Conservation (phyloP, 768 basidiomycete species). For the Leccinellum albellum region DNA sequence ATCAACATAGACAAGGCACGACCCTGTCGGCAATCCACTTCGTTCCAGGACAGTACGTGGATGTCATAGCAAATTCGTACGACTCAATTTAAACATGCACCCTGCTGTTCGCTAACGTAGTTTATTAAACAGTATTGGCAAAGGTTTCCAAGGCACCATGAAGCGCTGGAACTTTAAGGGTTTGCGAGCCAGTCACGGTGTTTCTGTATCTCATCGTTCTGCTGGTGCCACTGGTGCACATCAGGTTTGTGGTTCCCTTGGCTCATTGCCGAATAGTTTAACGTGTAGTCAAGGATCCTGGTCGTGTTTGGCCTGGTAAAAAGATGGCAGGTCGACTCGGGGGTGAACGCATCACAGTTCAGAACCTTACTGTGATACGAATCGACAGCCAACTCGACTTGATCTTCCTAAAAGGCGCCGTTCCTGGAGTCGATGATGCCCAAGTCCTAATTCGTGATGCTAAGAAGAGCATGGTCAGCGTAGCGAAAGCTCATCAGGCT, state of each 20-base stretch:
- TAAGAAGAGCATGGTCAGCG: constrained; percentile 75
- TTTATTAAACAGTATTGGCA: constrained; percentile 70
- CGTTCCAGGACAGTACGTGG: constrained; percentile 95
- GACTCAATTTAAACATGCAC: constrained; percentile 23
- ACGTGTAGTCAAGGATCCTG: constrained; percentile 69
- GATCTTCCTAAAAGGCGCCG: constrained; percentile 85
- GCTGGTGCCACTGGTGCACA: constrained; percentile 93
- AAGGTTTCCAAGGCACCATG: constrained; percentile 97
- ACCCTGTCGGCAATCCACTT: constrained; percentile 89
- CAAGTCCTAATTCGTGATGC: constrained; percentile 85
- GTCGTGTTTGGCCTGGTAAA: constrained; percentile 93
- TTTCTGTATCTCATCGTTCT: constrained; percentile 89
- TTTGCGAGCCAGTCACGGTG: constrained; percentile 91
- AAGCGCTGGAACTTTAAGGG: constrained; percentile 94
- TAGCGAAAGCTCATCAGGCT: constrained; percentile 60
- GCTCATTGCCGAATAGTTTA: neutral
- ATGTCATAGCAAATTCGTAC: constrained; percentile 87
- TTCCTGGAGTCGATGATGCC: constrained; percentile 87
- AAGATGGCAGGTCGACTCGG: constrained; percentile 98
- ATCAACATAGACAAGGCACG: constrained; percentile 53
- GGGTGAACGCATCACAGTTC: constrained; percentile 71
- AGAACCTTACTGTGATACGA: constrained; percentile 86
- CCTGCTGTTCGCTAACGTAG: constrained; percentile 3
- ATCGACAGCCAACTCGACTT: constrained; percentile 85
- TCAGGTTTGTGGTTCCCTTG: constrained; percentile 54